Evolutionary conservation across 1,284 basidiomycete genomes (phyloP).

Genomic region (Boletus holoroseus): DNA sequence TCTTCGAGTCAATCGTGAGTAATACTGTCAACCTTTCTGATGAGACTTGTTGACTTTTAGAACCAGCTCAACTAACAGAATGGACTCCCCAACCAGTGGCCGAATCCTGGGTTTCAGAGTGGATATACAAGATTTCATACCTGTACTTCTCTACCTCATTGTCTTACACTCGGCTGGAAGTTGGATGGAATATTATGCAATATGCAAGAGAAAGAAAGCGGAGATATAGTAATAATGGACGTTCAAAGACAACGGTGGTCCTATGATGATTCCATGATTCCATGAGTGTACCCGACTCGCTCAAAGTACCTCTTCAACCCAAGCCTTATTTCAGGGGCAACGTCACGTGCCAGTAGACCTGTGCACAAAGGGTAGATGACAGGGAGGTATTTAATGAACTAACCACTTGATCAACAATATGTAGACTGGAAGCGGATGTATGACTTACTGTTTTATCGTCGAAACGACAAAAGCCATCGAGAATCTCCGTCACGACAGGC

Average conservation of each 20-base stretch:
- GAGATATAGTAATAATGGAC: constrained; percentile 10
- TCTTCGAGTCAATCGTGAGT: constrained; percentile 53
- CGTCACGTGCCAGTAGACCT: constrained; percentile 75
- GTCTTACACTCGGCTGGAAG: constrained; percentile 24
- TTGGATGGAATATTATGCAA: constrained; percentile 34
- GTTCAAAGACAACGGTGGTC: constrained; percentile 22
- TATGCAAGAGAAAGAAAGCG: constrained; percentile 24
- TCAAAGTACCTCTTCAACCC: constrained; percentile 73
- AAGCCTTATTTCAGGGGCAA: constrained; percentile 75
- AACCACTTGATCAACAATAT: constrained; percentile 30
- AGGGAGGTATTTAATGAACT: constrained; percentile 83
- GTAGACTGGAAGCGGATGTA: not conserved
- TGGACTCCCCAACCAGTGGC: constrained; percentile 33
- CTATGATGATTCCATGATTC: constrained; percentile 59
- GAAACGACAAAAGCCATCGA: constrained; percentile 80
- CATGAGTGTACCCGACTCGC: constrained; percentile 67
- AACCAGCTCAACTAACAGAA: constrained; percentile 57
- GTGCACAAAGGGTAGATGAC: constrained; percentile 84
- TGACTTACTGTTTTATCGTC: constrained; percentile 80
- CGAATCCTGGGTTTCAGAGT: constrained; percentile 31
- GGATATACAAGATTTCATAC: constrained; percentile 44
- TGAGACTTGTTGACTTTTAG: constrained; percentile 23
- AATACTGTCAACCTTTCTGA: not conserved
- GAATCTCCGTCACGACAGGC: constrained; percentile 90
- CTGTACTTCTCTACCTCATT: constrained; percentile 20